These are phyloP conservation scores for Penicillium manginii DNA, from an alignment of 495 filamentous ascomycete species.

Conservation along the genomic window DNA sequence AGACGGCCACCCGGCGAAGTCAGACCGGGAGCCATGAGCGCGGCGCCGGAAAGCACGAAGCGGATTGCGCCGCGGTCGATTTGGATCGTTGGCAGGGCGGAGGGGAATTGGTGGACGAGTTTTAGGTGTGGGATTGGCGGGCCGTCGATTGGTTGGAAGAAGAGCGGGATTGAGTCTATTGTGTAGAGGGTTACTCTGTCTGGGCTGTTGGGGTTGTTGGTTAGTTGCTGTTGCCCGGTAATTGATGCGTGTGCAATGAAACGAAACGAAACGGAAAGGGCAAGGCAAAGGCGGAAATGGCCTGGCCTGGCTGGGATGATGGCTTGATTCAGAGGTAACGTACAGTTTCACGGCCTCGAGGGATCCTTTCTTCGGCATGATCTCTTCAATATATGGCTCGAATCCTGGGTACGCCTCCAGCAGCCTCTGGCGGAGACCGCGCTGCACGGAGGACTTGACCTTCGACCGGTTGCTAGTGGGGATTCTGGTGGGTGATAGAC, in stretches of 20 bases:
- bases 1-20: constrained; percentile 80
- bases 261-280: no score
- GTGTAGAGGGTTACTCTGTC: constrained; percentile 87
- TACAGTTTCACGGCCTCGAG: constrained; percentile 87
- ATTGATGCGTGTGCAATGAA: no score
- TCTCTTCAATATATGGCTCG: constrained; percentile 87
- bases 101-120: constrained; percentile 67
- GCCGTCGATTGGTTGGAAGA: constrained; percentile 89
- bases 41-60: constrained; percentile 89
- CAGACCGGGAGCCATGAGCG: constrained; percentile 92
- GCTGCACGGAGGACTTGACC: constrained; percentile 95
- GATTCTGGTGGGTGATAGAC: constrained; percentile 55
- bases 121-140: constrained; percentile 77
- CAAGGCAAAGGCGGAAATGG: no score
- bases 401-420: constrained; percentile 84
- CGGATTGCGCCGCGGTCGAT: constrained; percentile 96
- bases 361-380: constrained; percentile 94
- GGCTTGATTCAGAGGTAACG: constrained; percentile 1
- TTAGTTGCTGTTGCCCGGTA: no score
- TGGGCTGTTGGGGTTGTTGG: constrained; percentile 54
- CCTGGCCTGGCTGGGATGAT: not conserved
- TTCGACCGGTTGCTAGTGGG: constrained; percentile 82
- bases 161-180: constrained; percentile 73
- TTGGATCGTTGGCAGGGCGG: constrained; percentile 52
- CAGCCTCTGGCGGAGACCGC: constrained; percentile 78